Conservation (phyloP, 2,329 filamentous ascomycete genomes). For the Sporothrix luriei region DNA sequence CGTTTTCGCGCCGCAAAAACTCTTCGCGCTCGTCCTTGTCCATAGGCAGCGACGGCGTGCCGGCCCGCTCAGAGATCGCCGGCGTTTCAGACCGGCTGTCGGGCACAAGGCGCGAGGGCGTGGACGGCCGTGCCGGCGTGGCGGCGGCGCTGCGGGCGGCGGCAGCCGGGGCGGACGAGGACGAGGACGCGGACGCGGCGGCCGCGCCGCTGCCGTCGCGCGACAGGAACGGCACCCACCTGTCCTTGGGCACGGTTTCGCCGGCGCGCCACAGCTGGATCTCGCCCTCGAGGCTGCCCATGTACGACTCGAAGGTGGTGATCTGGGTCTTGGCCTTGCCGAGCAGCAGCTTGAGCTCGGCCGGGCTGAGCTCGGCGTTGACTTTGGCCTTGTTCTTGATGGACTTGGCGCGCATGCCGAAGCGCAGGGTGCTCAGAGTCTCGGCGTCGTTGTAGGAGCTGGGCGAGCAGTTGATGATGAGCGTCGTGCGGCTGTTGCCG, state of each 20-base stretch:
- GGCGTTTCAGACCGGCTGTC: conserved; percentile 67
- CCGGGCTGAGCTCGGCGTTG: conserved; percentile 94
- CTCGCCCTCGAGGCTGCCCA: conserved; percentile 80
- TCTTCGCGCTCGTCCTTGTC: conserved; percentile 98
- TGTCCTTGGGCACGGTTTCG: conserved; percentile 84
- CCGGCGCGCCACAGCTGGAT: conserved; percentile 85
- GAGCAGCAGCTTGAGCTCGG: conserved; percentile 89
- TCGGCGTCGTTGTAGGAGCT: conserved; percentile 98
- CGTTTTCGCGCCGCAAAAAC: conserved; percentile 91
- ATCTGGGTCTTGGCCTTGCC: conserved; percentile 91
- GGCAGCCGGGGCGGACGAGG: conserved; percentile 10
- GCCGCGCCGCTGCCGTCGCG: conserved; percentile 53
- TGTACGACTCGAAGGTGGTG: conserved; percentile 84
- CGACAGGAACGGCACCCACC: conserved; percentile 72
- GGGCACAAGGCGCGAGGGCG: conserved; percentile 53
- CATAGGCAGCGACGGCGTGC: conserved; percentile 81
- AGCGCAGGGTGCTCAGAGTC: conserved; percentile 87
- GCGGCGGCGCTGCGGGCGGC: conserved; percentile 56
- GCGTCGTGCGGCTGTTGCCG: conserved; percentile 95
- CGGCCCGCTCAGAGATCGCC: conserved; percentile 74
- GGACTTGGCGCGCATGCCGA: conserved; percentile 93
- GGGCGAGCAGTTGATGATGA: conserved; percentile 99
- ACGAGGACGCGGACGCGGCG: background rate
- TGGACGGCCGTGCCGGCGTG: conserved; percentile 58
- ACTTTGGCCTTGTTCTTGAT: conserved; percentile 99